A percentile compares a stretch with the other conserved stretches of the same genome.
Conservation (phyloP, 1,139 yeast species). For the Yamadazyma blattariae region DNA sequence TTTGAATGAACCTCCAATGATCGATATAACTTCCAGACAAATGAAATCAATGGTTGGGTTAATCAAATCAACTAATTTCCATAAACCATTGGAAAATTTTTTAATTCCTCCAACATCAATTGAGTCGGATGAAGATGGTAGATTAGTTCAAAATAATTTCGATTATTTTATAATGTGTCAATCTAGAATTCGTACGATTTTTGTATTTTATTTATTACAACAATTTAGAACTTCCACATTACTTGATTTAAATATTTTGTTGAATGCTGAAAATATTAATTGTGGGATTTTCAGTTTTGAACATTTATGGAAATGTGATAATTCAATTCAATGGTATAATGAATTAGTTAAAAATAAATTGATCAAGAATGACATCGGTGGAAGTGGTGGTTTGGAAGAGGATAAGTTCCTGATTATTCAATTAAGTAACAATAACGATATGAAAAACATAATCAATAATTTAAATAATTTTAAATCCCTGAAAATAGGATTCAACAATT, state of each 20-base stretch:
- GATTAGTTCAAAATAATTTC: slow-evolving; percentile 44
- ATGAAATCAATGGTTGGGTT: slow-evolving; percentile 75
- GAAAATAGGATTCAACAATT: slow-evolving; percentile 52
- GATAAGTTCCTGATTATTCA: slow-evolving; percentile 33
- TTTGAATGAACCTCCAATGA: slow-evolving; percentile 70
- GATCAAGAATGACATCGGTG: not conserved
- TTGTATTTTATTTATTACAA: slow-evolving; percentile 71
- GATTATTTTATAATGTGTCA: slow-evolving; percentile 79
- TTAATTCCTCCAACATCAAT: slow-evolving; percentile 52
- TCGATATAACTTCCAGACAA: slow-evolving; percentile 72
- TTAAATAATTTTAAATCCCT: slow-evolving; percentile 44
- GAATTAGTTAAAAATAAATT: slow-evolving; percentile 12
- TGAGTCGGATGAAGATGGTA: slow-evolving; percentile 15
- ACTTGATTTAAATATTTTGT: slow-evolving; percentile 58
- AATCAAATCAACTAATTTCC: slow-evolving; percentile 73
- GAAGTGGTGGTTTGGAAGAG: not conserved
- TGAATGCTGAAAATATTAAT: slow-evolving; percentile 55
- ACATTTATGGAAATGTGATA: slow-evolving; percentile 63
- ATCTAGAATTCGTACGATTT: slow-evolving; percentile 82
- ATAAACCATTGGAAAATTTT: slow-evolving; percentile 64
- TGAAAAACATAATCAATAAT: slow-evolving; percentile 47
- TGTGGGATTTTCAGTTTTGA: slow-evolving; percentile 81
- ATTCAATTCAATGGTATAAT: slow-evolving; percentile 56
- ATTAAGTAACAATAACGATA: slow-evolving; percentile 55
- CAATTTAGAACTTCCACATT: slow-evolving; percentile 62